Evolutionary conservation across 768 basidiomycete genomes (phyloP).

Genomic region (Agrocybe pediades): DNA sequence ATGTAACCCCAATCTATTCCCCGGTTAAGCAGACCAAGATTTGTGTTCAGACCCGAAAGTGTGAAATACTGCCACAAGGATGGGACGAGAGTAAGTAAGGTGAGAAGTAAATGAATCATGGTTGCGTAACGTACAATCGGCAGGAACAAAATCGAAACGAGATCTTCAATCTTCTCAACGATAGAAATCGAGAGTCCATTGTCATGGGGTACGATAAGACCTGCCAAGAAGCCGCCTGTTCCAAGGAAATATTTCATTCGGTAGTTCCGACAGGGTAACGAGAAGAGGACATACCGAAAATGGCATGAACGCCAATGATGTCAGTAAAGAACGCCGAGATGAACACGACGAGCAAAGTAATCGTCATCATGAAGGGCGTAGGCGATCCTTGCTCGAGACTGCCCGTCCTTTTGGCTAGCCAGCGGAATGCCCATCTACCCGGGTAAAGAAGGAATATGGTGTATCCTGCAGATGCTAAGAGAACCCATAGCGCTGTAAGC

Average conservation of each 20-base stretch:
- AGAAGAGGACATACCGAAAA: conserved; percentile 47
- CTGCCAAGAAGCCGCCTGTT: conserved; percentile 45
- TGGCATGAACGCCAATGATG: conserved; percentile 77
- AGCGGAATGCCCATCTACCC: conserved; percentile 61
- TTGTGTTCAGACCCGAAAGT: conserved; percentile 65
- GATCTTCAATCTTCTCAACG: conserved; percentile 86
- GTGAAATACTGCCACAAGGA: conserved; percentile 15
- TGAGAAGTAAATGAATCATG: background rate
- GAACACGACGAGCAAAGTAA: conserved; percentile 76
- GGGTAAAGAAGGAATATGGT: conserved; percentile 68
- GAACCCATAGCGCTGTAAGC: conserved; percentile 76
- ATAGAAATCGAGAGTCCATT: conserved; percentile 80
- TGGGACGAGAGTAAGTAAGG: background rate
- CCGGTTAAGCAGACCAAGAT: conserved; percentile 74
- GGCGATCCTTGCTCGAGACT: conserved; percentile 75
- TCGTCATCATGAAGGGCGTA: conserved; percentile 74
- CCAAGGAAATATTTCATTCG: conserved; percentile 20
- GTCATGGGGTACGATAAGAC: conserved; percentile 82
- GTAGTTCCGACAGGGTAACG: too few species aligned
- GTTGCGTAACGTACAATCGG: conserved; percentile 58
- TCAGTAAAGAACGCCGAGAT: conserved; percentile 83
- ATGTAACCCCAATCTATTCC: conserved; percentile 85
- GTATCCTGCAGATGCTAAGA: conserved; percentile 70
- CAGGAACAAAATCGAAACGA: conserved; percentile 75
- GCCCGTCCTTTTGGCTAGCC: conserved; percentile 68